Evolutionary conservation across 2,329 filamentous ascomycete species (phyloP).

Genomic region (Dryadomyces quercivorus): DNA sequence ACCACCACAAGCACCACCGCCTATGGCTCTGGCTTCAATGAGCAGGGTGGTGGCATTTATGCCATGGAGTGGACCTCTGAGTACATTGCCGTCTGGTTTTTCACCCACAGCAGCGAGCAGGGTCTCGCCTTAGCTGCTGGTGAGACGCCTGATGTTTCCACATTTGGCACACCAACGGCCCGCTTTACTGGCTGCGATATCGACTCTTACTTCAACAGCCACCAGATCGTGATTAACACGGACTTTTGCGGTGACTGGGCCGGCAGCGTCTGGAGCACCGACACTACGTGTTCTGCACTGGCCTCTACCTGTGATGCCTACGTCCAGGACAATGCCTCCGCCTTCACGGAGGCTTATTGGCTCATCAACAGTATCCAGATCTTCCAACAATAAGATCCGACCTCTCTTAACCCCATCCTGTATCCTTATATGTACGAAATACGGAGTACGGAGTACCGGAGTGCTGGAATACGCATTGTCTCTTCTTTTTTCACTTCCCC

Average conservation of each 20-base stretch:
- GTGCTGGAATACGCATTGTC: no score
- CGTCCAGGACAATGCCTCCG: constrained; percentile 57
- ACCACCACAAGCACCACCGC: constrained; percentile 35
- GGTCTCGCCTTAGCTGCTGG: constrained; percentile 27
- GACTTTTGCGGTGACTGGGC: constrained; percentile 88
- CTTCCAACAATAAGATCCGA: constrained; percentile 26
- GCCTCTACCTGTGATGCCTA: constrained; percentile 58
- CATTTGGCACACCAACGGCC: constrained; percentile 59
- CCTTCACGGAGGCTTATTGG: constrained; percentile 67
- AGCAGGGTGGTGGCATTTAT: constrained; percentile 55
- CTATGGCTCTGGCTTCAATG: constrained; percentile 62
- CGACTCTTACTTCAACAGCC: constrained; percentile 51
- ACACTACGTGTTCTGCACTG: constrained; percentile 44
- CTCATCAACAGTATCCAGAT: constrained; percentile 59
- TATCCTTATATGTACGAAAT: background rate
- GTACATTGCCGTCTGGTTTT: constrained; percentile 72
- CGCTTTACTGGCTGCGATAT: constrained; percentile 64
- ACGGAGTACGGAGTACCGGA: no score
- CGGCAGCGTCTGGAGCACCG: constrained; percentile 50
- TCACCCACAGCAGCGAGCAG: constrained; percentile 40
- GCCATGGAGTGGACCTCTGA: constrained; percentile 64
- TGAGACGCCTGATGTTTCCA: constrained; percentile 46
- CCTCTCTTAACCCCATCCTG: background rate
- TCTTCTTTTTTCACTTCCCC: background rate
- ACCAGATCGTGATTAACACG: constrained; percentile 71